Base-by-base conservation (phyloP, 441 rosid genomes). In the Arabidopsis lyrata region DNA sequence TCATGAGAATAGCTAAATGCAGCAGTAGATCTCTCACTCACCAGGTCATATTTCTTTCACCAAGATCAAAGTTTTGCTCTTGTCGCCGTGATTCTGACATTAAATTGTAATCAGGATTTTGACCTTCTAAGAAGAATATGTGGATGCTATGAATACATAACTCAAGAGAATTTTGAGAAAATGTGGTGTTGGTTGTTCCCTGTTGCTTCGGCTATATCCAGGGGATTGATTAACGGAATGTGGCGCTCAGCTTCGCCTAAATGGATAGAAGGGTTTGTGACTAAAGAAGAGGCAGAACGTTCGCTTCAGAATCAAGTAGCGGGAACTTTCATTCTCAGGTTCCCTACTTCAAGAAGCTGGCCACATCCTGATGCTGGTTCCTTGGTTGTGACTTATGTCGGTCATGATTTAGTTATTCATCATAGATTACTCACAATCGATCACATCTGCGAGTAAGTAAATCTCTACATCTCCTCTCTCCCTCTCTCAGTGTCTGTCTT, bases 111-210 rank as follows among this genome's bases (percentile, higher is more conserved):
- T 74, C 83, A 92, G 95, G 98, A 93, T 78, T 84, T 85, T 4
- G 85, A 87, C 68, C 57, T 88, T 70, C 77, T 91, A 63, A 82
- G 84, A 77, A 84, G 85, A 80, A 85, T 91, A 66, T 81, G 93
- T 11, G 96, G 96, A 67, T 90, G 96, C 80, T 76, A 48, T 24
- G 97, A 88, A 41, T 79, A 81, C 71, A 20, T 91, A 79, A 85
- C 88, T 53, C 95, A 84, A 83, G 97, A 87, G 67, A 87, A 83
- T 68, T 93, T 93, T 70, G 96, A 93, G 82, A 93, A 83, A 78
- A 72, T 91, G 77, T 93, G 97, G 97, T 85, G 93, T 75, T 93
- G 98, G 98, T 69, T 93, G 69, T 91, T 84, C 83, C 98, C 97
- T 6, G 81, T 91, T 44, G 97, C 92, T 14, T 77, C 79, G 27